Conservation (phyloP, 2,329 filamentous ascomycete species). For the Alternaria sp. region DNA sequence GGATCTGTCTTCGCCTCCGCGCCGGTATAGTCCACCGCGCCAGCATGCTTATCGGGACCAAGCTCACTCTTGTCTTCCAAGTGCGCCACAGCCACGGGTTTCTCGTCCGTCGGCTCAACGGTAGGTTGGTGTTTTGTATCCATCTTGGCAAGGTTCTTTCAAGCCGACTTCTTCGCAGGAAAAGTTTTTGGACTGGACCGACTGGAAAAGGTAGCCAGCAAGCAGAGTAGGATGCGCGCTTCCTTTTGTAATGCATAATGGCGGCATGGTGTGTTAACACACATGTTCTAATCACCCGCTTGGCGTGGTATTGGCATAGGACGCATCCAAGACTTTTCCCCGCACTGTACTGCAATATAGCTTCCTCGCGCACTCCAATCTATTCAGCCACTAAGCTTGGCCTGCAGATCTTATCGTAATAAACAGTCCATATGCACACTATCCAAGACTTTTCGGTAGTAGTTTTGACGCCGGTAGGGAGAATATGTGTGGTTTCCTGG, state of each 20-base stretch:
- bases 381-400: constrained; percentile 16
- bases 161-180: not conserved
- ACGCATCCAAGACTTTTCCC: constrained; percentile 33
- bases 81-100: constrained; percentile 14
- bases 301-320: constrained; percentile 25
- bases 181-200: too few species aligned
- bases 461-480: constrained; percentile 9
- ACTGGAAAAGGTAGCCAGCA: not conserved
- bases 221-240: not conserved
- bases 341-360: constrained; percentile 26
- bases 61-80: constrained; percentile 32
- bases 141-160: constrained; percentile 2
- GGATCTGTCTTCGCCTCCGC: constrained; percentile 45
- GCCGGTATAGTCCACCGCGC: constrained; percentile 38
- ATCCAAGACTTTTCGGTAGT: constrained; percentile 15
- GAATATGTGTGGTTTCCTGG: not conserved
- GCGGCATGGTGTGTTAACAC: constrained; percentile 1
- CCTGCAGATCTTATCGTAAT: constrained; percentile 17
- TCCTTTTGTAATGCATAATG: constrained; percentile 14
- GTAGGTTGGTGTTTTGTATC: constrained; percentile 14
- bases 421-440: not conserved
- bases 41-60: constrained; percentile 25
- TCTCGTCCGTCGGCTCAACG: constrained; percentile 25
- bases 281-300: constrained; percentile 2
- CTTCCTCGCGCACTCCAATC: not conserved